Conservation (phyloP, 352 stramenopile genomes). For the Phytophthora ohioensis region DNA sequence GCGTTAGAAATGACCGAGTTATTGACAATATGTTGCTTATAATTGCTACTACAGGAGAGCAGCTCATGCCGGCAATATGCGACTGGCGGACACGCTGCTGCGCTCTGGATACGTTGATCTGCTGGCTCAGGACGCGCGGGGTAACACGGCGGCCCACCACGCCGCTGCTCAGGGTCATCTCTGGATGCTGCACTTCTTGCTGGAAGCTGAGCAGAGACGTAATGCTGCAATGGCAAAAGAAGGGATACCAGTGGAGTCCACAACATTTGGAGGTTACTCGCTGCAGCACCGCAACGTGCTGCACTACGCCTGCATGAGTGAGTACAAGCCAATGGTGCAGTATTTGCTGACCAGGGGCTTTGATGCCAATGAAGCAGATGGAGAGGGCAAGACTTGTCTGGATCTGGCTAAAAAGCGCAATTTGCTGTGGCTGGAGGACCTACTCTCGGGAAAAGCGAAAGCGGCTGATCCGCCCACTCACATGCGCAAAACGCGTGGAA, state of each 20-base stretch:
- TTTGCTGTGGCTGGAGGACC: slow-evolving; percentile 57
- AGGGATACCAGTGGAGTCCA: slow-evolving; percentile 26
- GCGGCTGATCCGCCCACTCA: slow-evolving; percentile 57
- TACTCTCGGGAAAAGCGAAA: slow-evolving; percentile 49
- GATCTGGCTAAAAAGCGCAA: slow-evolving; percentile 51
- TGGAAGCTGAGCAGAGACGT: slow-evolving; percentile 53
- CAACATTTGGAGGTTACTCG: slow-evolving; percentile 45
- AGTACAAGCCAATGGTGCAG: slow-evolving; percentile 75
- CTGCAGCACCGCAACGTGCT: slow-evolving; percentile 50
- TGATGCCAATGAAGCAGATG: slow-evolving; percentile 56
- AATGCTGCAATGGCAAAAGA: slow-evolving; percentile 30
- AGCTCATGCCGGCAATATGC: slow-evolving; percentile 73
- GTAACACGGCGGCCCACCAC: slow-evolving; percentile 78
- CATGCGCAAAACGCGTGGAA: slow-evolving; percentile 61
- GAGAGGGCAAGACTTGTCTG: slow-evolving; percentile 52
- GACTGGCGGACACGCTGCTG: slow-evolving; percentile 66
- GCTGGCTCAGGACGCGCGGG: slow-evolving; percentile 56
- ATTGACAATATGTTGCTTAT: slow-evolving; percentile 18
- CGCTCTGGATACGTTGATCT: slow-evolving; percentile 61
- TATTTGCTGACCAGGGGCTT: slow-evolving; percentile 71
- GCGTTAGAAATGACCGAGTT: slow-evolving; percentile 1
- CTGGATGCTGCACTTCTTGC: slow-evolving; percentile 78
- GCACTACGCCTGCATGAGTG: slow-evolving; percentile 69
- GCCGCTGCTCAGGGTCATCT: slow-evolving; percentile 75
- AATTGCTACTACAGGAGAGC: slow-evolving; percentile 53